Conservation (phyloP, 1,284 basidiomycete genomes). For the Leucoagaricus sp. region DNA sequence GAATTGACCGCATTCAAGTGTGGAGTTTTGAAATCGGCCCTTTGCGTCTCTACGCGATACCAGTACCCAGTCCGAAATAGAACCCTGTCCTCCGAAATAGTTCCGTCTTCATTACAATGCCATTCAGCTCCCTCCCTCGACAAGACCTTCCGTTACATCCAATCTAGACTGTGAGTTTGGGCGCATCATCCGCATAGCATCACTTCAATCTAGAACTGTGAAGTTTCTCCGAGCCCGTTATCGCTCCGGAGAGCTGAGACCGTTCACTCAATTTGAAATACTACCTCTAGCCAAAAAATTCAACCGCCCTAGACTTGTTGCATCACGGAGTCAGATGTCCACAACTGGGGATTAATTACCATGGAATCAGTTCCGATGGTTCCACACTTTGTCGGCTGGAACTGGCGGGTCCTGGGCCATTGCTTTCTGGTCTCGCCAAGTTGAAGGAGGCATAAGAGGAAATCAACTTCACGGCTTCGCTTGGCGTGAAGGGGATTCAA, state of each 20-base stretch:
- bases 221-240: constrained; percentile 8
- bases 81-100: constrained; percentile 1
- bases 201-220: background rate
- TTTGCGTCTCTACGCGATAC: constrained; percentile 1
- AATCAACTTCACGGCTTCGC: background rate
- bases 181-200: constrained; percentile 4
- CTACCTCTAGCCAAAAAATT: background rate
- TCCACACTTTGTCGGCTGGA: no score
- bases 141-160: background rate
- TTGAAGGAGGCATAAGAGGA: no score
- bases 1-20: constrained; percentile 1
- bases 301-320: no score
- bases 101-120: constrained; percentile 8
- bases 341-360: constrained; percentile 7
- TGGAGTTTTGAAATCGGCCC: background rate
- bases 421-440: no score
- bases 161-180: background rate
- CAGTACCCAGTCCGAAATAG: background rate
- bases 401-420: no score
- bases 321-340: background rate
- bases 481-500: background rate
- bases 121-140: constrained; percentile 6
- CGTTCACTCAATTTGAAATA: background rate
- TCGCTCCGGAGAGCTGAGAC: background rate
- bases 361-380: constrained; percentile 4